Conservation (phyloP, 306 rosid genomes). For the Pterocarpus macrocarpus region DNA sequence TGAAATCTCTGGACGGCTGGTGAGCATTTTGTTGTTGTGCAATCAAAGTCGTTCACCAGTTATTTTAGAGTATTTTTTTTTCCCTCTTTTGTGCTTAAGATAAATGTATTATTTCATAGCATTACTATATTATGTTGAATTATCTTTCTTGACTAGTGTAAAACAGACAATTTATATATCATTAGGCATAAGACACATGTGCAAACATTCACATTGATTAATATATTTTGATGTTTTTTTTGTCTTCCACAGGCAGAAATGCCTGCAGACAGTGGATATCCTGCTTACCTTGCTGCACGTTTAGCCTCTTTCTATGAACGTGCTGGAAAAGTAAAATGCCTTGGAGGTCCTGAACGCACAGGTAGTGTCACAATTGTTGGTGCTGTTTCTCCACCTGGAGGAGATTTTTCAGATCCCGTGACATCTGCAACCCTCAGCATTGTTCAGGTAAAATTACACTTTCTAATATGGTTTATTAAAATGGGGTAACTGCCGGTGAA, state of each 20-base stretch:
- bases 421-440: constrained; percentile 99
- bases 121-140: constrained; percentile 10
- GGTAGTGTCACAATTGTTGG: constrained; percentile 99
- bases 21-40: constrained; percentile 50
- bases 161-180: constrained; percentile 7
- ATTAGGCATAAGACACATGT: constrained; percentile 9
- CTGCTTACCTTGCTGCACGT: constrained; percentile 99
- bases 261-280: constrained; percentile 99
- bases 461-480: constrained; percentile 30
- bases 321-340: constrained; percentile 99
- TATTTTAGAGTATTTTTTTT: neutral
- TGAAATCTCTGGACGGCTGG: constrained; percentile 99
- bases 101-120: constrained; percentile 31
- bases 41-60: constrained; percentile 12
- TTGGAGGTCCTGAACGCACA: constrained; percentile 96
- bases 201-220: constrained; percentile 34
- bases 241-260: constrained; percentile 87
- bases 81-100: neutral
- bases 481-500: constrained; percentile 23
- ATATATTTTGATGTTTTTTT: constrained; percentile 34
- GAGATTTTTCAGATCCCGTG: constrained; percentile 99
- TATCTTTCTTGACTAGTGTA: constrained; percentile 24
- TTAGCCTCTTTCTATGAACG: constrained; percentile 99
- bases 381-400: constrained; percentile 99
- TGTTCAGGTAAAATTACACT: constrained; percentile 77